Evolutionary conservation across 768 basidiomycete species (phyloP).

Genomic region (Hericium alpestre): DNA sequence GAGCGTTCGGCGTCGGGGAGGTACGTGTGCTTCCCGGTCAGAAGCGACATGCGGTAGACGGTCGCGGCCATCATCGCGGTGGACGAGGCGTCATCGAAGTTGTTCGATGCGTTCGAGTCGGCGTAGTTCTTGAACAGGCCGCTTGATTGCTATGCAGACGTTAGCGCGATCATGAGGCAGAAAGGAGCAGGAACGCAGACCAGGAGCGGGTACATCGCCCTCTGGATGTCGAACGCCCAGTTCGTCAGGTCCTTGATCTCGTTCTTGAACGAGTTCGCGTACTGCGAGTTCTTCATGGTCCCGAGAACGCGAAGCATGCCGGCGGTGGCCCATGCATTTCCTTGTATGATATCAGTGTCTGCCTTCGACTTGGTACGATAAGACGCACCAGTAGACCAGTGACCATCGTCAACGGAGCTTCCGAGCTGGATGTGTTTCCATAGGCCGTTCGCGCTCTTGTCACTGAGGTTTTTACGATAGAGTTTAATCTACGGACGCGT

Average conservation of each 20-base stretch:
- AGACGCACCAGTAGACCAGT: conserved; percentile 67
- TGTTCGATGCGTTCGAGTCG: conserved; percentile 32
- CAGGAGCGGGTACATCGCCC: conserved; percentile 52
- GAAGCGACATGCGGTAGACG: conserved; percentile 60
- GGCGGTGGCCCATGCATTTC: conserved; percentile 83
- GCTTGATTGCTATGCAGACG: conserved; percentile 28
- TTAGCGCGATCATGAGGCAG: conserved; percentile 1
- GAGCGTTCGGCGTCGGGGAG: conserved; percentile 49
- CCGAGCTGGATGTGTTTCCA: conserved; percentile 75
- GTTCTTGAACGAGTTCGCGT: conserved; percentile 31
- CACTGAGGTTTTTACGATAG: conserved; percentile 57
- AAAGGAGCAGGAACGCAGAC: conserved; percentile 22
- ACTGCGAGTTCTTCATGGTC: conserved; percentile 59
- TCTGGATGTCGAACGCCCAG: conserved; percentile 68
- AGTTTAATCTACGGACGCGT: conserved; percentile 32
- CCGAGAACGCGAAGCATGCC: conserved; percentile 78
- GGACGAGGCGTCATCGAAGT: conserved; percentile 62
- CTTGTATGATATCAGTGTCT: conserved; percentile 22
- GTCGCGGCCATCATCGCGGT: conserved; percentile 68
- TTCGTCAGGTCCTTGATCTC: conserved; percentile 47
- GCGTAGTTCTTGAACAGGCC: conserved; percentile 67
- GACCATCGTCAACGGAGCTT: conserved; percentile 45
- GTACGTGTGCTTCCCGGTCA: conserved; percentile 37
- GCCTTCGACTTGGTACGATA: no score
- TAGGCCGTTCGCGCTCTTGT: conserved; percentile 37